A percentile compares a stretch with the other conserved stretches of the same genome.
These are phyloP conservation scores for Moricandia moricandioides DNA, from an alignment of 345 rosid genomes.

Conservation along the genomic window DNA sequence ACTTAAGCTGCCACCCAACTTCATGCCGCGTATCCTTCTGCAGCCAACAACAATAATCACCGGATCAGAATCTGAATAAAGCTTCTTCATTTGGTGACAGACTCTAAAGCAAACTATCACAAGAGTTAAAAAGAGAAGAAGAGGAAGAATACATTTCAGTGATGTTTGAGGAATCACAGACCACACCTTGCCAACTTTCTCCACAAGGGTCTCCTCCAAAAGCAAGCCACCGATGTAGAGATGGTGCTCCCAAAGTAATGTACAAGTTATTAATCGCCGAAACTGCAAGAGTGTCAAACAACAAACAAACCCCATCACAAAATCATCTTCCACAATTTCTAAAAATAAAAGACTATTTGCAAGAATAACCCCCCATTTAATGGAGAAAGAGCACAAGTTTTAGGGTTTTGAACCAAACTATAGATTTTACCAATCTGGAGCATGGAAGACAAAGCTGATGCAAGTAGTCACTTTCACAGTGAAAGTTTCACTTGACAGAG, in stretches of 20 bases:
- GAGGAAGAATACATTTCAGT: conserved; percentile 55
- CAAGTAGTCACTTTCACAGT: not conserved
- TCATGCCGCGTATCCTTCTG: conserved; percentile 69
- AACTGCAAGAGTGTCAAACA: conserved; percentile 48
- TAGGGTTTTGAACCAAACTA: too few species aligned
- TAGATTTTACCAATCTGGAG: conserved; percentile 5
- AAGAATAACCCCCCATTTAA: not conserved
- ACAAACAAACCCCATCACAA: not conserved
- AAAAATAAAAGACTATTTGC: not conserved
- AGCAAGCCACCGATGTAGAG: conserved; percentile 62
- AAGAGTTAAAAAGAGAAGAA: not conserved
- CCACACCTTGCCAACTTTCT: conserved; percentile 82
- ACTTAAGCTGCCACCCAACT: conserved; percentile 62
- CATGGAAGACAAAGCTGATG: not conserved
- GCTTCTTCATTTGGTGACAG: not conserved
- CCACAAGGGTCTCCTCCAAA: conserved; percentile 95
- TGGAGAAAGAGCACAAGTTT: not conserved
- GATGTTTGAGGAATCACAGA: conserved; percentile 72
- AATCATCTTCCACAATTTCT: not conserved
- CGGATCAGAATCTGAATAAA: conserved; percentile 17
- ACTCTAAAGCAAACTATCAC: conserved; percentile 27
- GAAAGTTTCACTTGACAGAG: conserved; percentile 4
- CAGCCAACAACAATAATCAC: conserved; percentile 28
- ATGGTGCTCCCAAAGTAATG: conserved; percentile 59
- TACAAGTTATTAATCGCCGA: conserved; percentile 68